Percentiles rank a stretch among this genome's conserved stretches.
Evolutionary conservation across 2,329 filamentous ascomycete genomes (phyloP).

Genomic region (Aaosphaeria pasadenensis): DNA sequence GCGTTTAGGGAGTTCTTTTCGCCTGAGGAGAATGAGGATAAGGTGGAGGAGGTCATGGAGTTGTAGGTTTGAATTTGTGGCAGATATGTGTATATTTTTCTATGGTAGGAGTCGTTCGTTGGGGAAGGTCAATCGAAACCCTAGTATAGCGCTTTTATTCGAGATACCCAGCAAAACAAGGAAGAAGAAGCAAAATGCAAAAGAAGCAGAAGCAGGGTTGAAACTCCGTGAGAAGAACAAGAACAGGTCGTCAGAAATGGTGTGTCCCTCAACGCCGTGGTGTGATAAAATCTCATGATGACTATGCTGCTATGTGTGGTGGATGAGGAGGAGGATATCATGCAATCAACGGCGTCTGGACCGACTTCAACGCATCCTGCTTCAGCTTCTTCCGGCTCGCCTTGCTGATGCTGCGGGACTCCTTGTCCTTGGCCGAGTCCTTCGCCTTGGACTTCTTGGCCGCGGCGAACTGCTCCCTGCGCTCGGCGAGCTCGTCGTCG

Average conservation of each 20-base stretch:
- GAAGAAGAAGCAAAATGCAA: no score
- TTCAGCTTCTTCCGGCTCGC: slow-evolving; percentile 51
- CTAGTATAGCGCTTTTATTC: no score
- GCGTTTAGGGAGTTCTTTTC: slow-evolving; percentile 67
- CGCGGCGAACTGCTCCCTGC: slow-evolving; percentile 22
- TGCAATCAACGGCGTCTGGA: slow-evolving; percentile 35
- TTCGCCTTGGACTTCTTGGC: slow-evolving; percentile 30
- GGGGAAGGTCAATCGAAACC: no score
- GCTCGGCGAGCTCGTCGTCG: slow-evolving; percentile 28
- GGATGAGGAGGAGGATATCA: no score
- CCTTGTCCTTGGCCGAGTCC: slow-evolving; percentile 27
- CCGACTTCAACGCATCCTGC: slow-evolving; percentile 44
- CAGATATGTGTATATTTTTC: no score
- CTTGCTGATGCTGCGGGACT: slow-evolving; percentile 36
- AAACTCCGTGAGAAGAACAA: neutral
- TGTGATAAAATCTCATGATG: no score
- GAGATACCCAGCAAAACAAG: no score
- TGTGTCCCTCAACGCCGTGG: no score
- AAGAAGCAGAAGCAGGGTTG: neutral
- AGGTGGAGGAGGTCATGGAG: slow-evolving; percentile 23
- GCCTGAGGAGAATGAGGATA: slow-evolving; percentile 4
- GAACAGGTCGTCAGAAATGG: no score
- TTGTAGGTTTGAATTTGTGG: slow-evolving; percentile 11
- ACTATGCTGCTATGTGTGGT: no score
- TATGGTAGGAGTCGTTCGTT: no score